A percentile compares a stretch with the other conserved stretches of the same genome.
These are phyloP conservation scores for Oemleria cerasiformis DNA, from an alignment of 306 rosid species.

Conservation along the genomic window DNA sequence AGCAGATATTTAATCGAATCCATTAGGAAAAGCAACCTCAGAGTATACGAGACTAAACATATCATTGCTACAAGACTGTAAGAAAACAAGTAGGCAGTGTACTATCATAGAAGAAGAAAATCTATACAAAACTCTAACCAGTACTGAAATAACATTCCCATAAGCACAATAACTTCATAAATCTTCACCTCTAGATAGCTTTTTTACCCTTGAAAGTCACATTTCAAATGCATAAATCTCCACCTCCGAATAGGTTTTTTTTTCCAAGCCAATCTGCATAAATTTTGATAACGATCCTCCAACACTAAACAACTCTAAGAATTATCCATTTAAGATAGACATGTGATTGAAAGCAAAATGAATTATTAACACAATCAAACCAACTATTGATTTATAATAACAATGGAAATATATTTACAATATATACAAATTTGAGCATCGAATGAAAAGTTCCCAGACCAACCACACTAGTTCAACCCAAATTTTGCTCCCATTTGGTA, in stretches of 20 bases:
- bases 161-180: neutral
- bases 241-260: too few relatives aligned
- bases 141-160: neutral
- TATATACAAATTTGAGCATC: slow-evolving; percentile 18
- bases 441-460: neutral
- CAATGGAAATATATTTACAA: slow-evolving; percentile 10
- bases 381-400: neutral
- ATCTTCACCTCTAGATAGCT: neutral
- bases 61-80: neutral
- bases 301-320: neutral
- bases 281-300: neutral
- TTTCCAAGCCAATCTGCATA: neutral
- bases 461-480: slow-evolving; percentile 9
- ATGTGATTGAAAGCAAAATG: neutral
- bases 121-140: neutral
- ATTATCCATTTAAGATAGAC: neutral
- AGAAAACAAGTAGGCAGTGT: neutral
- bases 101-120: neutral
- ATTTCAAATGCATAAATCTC: neutral
- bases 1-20: neutral
- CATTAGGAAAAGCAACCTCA: neutral
- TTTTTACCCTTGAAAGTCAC: neutral
- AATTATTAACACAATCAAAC: neutral
- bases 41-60: neutral
- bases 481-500: neutral